These are phyloP conservation scores for Phytophthora idaei DNA, from an alignment of 352 stramenopile species.

Conservation along the genomic window DNA sequence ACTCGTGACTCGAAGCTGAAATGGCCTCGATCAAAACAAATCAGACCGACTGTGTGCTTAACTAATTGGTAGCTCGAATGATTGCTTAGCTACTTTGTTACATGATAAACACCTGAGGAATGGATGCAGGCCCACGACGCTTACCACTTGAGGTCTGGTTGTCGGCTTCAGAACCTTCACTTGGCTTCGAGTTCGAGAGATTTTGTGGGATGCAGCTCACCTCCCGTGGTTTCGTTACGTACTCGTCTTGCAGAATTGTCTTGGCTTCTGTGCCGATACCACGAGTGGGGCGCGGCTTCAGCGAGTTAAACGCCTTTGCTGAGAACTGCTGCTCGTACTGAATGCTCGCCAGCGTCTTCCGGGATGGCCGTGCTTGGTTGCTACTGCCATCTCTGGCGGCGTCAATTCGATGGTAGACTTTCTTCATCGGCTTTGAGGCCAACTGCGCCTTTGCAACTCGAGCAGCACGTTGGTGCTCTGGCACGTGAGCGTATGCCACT, in stretches of 20 bases:
- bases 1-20: constrained; percentile 6
- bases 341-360: constrained; percentile 71
- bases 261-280: constrained; percentile 55
- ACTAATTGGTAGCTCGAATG: constrained; percentile 9
- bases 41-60: constrained; percentile 22
- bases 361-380: constrained; percentile 26
- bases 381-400: constrained; percentile 2
- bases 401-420: constrained; percentile 51
- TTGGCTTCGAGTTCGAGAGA: constrained; percentile 21
- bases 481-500: constrained; percentile 59
- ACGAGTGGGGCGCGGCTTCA: constrained; percentile 33
- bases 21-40: constrained; percentile 13
- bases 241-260: constrained; percentile 71
- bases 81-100: constrained; percentile 33
- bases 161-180: constrained; percentile 10
- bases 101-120: constrained; percentile 78
- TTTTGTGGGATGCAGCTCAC: constrained; percentile 62
- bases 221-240: constrained; percentile 60
- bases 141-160: constrained; percentile 45
- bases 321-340: constrained; percentile 63
- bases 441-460: constrained; percentile 18
- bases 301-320: constrained; percentile 33
- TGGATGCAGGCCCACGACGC: constrained; percentile 40
- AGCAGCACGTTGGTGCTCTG: constrained; percentile 22
- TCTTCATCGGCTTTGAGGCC: constrained; percentile 59